Percentiles rank a stretch among this genome's conserved stretches.
Evolutionary conservation across 768 basidiomycete genomes (phyloP).

Genomic region (Gymnopilus dilepis): DNA sequence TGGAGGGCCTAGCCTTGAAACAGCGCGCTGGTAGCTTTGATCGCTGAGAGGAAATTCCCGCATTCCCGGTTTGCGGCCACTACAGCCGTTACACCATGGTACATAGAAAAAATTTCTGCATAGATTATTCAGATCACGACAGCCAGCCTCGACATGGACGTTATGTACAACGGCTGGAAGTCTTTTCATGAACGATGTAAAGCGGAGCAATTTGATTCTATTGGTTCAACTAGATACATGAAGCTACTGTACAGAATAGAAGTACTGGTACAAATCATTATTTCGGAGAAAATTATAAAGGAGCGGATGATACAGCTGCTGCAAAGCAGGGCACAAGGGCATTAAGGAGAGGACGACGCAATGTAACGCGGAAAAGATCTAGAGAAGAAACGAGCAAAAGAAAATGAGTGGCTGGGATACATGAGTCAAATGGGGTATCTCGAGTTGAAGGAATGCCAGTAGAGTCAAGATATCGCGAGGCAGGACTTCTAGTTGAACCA

Average conservation of each 20-base stretch:
- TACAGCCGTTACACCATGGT: constrained; percentile 78
- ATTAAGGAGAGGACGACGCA: not conserved
- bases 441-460: not conserved
- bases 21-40: constrained; percentile 74
- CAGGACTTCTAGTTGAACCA: not conserved
- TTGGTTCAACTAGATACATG: not conserved
- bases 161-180: too few relatives aligned
- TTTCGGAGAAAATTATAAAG: not conserved
- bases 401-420: not conserved
- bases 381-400: not conserved
- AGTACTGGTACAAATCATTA: not conserved
- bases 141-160: too few relatives aligned
- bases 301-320: not conserved
- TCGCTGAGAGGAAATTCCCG: constrained; percentile 68
- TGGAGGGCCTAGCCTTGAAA: constrained; percentile 94
- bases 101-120: constrained; percentile 14
- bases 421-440: too few relatives aligned
- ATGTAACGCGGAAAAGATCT: not conserved
- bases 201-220: too few relatives aligned
- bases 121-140: too few relatives aligned
- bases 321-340: not conserved
- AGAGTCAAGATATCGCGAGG: not conserved
- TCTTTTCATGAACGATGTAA: too few relatives aligned
- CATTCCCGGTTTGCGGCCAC: constrained; percentile 84
- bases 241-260: not conserved